Base-by-base conservation (phyloP, 805 yeast genomes). In the Metschnikowia corniflorae region DNA sequence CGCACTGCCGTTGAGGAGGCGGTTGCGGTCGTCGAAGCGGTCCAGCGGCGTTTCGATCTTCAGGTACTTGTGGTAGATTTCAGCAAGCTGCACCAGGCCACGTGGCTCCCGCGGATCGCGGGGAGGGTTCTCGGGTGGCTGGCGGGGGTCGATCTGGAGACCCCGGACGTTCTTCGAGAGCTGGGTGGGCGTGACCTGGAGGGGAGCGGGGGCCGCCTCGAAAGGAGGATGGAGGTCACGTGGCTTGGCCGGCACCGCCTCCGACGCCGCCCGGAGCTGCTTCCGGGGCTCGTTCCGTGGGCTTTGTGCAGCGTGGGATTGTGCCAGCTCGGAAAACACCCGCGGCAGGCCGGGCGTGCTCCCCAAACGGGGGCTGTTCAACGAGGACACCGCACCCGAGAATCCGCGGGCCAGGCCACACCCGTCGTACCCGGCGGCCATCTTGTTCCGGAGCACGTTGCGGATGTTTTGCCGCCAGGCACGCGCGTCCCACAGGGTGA, bases 341-440 rank as follows among this genome's bases (percentile, higher is more conserved):
- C 36, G 44, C 13, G 39, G 24, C 10, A 26, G 15, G 23, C 16
- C 17, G 12, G 43, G 39, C 21, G 39, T 32, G 7, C 36, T 42
- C n/a, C n/a, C n/a, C 18, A 31, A 13, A 4, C 68, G 48, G 0
- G 70, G 68, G 40, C 64, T 59, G 36, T 65, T 71, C 29, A 80
- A 75, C 1, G 82, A 72, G 31, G 58, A 65, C 2, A 79, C 53
- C 0, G 85, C 84, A 22, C 84, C 84, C 3, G 68, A 68, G 15
- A 79, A 53, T 10, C 86, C 86, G 37, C 80, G 71, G 12, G 71
- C 29, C 8, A 44, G 40, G n/a, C 91, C 91, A 59, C 87, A 81
- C 5, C 94, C 93, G 16, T 75, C 75, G 54, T 82, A 84, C 6
- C 91, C 73, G 39, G 55, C 52, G 21, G 59, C 65, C 38, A 68